Evolutionary conservation across 495 filamentous ascomycete genomes (phyloP).

Genomic region (Mycothermus thermophilus): DNA sequence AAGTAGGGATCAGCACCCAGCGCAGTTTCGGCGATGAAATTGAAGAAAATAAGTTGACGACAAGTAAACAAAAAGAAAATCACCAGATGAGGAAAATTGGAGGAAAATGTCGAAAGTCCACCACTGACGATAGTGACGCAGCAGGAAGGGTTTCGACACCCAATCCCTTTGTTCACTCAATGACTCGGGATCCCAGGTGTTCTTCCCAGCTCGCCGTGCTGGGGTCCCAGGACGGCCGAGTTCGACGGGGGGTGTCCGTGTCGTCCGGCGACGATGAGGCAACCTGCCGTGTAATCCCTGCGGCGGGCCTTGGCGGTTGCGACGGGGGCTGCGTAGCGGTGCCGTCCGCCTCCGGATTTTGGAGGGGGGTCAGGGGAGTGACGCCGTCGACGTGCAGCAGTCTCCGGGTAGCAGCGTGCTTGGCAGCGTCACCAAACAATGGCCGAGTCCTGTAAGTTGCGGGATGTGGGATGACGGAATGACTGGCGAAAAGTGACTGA

Average conservation of each 20-base stretch:
- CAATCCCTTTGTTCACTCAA: too few relatives aligned
- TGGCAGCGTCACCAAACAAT: constrained; percentile 3
- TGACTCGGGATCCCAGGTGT: too few relatives aligned
- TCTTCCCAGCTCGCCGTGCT: too few relatives aligned
- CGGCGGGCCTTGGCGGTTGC: constrained; percentile 1
- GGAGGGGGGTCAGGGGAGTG: constrained; percentile 2
- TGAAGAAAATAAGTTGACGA: background rate
- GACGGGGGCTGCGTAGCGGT: background rate
- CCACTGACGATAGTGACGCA: too few relatives aligned
- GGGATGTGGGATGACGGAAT: background rate
- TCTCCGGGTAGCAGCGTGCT: constrained; percentile 4
- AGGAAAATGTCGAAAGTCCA: too few relatives aligned
- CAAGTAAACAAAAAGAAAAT: background rate
- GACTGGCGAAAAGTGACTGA: too few relatives aligned
- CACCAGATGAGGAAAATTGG: background rate
- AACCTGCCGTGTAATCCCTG: background rate
- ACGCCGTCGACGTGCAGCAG: constrained; percentile 3
- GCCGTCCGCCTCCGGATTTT: constrained; percentile 1
- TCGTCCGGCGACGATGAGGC: too few relatives aligned
- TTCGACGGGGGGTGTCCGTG: too few relatives aligned
- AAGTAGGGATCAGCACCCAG: too few relatives aligned
- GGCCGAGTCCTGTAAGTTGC: background rate
- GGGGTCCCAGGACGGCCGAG: too few relatives aligned
- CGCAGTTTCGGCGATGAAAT: too few relatives aligned
- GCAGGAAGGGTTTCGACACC: too few relatives aligned